phyloP scores from a whole-genome alignment of 345 rosid species.

The Moringa oleifera region DNA sequence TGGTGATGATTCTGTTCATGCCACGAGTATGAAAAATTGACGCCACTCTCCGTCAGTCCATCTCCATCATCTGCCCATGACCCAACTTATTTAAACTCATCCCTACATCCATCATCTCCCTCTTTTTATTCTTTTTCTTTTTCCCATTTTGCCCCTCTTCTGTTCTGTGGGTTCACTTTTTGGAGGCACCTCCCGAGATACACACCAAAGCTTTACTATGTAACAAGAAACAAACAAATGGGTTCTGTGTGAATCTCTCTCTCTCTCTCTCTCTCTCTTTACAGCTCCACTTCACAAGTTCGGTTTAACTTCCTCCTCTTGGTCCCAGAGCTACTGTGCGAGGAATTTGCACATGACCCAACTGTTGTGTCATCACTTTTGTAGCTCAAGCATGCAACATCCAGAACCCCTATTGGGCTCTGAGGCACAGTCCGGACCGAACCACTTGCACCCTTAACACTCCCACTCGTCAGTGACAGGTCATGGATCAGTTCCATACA shows the following conservation, averaged over 20 bases:
- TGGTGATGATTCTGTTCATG: conserved; percentile 25
- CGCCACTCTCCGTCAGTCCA: conserved; percentile 17
- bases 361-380: conserved; percentile 41
- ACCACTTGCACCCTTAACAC: conserved; percentile 16
- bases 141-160: not conserved
- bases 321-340: conserved; percentile 29
- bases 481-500: conserved; percentile 38
- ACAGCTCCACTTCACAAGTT: conserved; percentile 26
- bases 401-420: conserved; percentile 69
- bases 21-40: conserved; percentile 25
- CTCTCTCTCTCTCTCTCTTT: not conserved
- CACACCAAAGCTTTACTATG: conserved; percentile 15
- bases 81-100: conserved; percentile 24
- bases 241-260: conserved; percentile 6
- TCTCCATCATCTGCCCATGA: conserved; percentile 18
- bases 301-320: conserved; percentile 51
- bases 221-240: conserved; percentile 16
- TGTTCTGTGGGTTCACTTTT: not conserved
- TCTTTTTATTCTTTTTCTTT: conserved; percentile 1
- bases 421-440: conserved; percentile 39
- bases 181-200: conserved; percentile 5
- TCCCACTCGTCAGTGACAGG: conserved; percentile 26
- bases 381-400: conserved; percentile 68
- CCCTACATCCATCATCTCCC: not conserved
- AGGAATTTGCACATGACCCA: conserved; percentile 42